Evolutionary conservation across 75 land plant species (phyloP), one percentile per base, ranked within the genome.

Genomic region (Selaginella tamariscina): DNA sequence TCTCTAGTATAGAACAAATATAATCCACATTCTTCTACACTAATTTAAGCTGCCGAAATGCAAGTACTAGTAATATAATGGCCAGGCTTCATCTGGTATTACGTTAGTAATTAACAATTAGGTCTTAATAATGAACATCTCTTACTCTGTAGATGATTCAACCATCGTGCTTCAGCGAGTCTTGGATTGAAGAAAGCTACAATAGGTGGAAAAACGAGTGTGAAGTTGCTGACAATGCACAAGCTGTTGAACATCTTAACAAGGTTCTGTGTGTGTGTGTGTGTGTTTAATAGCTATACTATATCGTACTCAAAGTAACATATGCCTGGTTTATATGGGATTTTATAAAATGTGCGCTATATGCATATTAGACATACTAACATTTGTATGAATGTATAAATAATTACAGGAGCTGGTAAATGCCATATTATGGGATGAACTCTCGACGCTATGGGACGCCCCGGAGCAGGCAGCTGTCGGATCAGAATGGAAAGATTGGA

Each of bases 401-500:
- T 49, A 11, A 54, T 57, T 66, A 30, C 85, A 95, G 99, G 92
- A 95, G 69, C 73, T 91, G 63, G 56, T 64, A 21, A 70, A 81
- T 63, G 80, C 86, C 24, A 75, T 95, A 21, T 68, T 82, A 2
- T 95, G 99, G 96, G 79, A 88, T 20, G 70, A 82, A 59, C 83
- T 88, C 23, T 72, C 71, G 20, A 72, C 69, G 2, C 89, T 80
- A 24, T 75, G 78, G 82, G 79, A 80, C 78, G 78, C 77, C 32
- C 78, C 85, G 24, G 72, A 71, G 39, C 81, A 81, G 65, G 66
- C 78, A 20, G 81, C 79, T 0, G 44, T 83, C 54, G 83, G 78
- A 59, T 72, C 87, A 66, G 89, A 81, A 55, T 89, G 95, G 98
- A 83, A 76, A 65, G 73, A 74, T 8, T 86, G 82, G 88, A 95